Evolutionary conservation across 768 basidiomycete species (phyloP).

Genomic region (Amanita phalloides): DNA sequence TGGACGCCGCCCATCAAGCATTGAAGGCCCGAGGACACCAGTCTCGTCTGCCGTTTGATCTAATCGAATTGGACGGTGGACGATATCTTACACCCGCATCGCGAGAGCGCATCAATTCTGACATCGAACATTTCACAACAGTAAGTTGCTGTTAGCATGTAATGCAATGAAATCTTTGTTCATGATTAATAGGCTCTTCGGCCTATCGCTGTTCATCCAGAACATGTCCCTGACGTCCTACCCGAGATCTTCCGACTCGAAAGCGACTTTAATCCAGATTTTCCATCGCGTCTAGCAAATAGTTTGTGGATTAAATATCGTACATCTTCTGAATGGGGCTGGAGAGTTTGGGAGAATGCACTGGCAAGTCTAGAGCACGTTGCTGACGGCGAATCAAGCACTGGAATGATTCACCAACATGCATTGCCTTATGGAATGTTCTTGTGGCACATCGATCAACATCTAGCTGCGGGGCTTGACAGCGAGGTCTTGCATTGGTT

Average conservation of each 20-base stretch:
- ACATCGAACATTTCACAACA: slow-evolving; percentile 50
- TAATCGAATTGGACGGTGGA: slow-evolving; percentile 56
- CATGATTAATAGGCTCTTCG: slow-evolving; percentile 30
- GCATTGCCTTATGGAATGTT: slow-evolving; percentile 63
- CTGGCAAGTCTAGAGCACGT: slow-evolving; percentile 66
- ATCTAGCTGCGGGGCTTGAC: slow-evolving; percentile 66
- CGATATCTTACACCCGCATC: slow-evolving; percentile 42
- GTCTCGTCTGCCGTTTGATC: slow-evolving; percentile 49
- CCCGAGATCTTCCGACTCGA: slow-evolving; percentile 64
- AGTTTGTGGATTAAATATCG: slow-evolving; percentile 79
- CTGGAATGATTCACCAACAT: slow-evolving; percentile 33
- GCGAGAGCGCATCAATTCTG: slow-evolving; percentile 48
- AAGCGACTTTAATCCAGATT: slow-evolving; percentile 45
- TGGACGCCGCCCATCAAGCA: slow-evolving; percentile 49
- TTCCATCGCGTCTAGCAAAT: slow-evolving; percentile 62
- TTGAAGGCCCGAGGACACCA: slow-evolving; percentile 60
- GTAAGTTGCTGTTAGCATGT: slow-evolving; percentile 25
- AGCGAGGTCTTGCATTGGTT: slow-evolving; percentile 66
- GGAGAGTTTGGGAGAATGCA: slow-evolving; percentile 79
- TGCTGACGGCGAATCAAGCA: slow-evolving; percentile 41
- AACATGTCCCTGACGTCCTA: slow-evolving; percentile 32
- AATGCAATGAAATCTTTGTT: background rate
- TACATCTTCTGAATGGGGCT: slow-evolving; percentile 62
- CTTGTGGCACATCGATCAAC: slow-evolving; percentile 64
- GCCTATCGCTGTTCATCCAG: slow-evolving; percentile 28